Evolutionary conservation across 78 protist species (phyloP).

Genomic region (Carpediemonas membranifera): DNA sequence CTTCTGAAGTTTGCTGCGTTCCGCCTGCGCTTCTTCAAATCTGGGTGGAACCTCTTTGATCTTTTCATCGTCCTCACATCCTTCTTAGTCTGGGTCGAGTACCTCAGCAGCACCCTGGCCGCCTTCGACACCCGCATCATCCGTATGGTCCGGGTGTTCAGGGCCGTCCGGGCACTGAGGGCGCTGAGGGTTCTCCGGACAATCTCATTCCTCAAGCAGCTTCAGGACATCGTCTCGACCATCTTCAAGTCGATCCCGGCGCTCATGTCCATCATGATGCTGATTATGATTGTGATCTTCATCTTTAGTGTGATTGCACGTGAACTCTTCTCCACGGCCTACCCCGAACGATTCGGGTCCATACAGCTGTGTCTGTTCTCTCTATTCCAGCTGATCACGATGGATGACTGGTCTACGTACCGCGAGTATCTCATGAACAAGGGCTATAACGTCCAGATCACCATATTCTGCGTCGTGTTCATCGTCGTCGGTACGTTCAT

Average conservation of each 20-base stretch:
- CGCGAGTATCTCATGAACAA: slow-evolving; percentile 1
- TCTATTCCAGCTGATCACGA: slow-evolving; percentile 14
- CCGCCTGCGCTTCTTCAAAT: neutral
- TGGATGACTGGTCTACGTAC: slow-evolving; percentile 19
- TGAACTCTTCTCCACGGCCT: neutral
- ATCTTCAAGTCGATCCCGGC: slow-evolving; percentile 16
- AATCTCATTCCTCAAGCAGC: neutral
- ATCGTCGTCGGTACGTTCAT: slow-evolving; percentile 17
- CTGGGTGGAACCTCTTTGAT: neutral
- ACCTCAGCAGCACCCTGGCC: neutral
- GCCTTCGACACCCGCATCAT: slow-evolving; percentile 5
- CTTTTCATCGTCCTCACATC: neutral
- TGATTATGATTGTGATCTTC: slow-evolving; percentile 1
- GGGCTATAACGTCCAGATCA: too few species aligned
- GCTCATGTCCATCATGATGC: neutral
- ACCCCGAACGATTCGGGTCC: slow-evolving; percentile 18
- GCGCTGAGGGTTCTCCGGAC: slow-evolving; percentile 7
- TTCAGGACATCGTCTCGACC: slow-evolving; percentile 9
- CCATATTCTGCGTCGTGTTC: too few species aligned
- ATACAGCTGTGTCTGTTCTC: neutral
- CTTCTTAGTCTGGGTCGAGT: neutral
- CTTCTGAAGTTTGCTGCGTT: neutral
- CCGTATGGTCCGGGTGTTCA: slow-evolving; percentile 14
- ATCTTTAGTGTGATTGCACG: slow-evolving; percentile 14
- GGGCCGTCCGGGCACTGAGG: slow-evolving; percentile 19